Conservation (phyloP, 108 stramenopile genomes). For the Cyclotella kingstonii region DNA sequence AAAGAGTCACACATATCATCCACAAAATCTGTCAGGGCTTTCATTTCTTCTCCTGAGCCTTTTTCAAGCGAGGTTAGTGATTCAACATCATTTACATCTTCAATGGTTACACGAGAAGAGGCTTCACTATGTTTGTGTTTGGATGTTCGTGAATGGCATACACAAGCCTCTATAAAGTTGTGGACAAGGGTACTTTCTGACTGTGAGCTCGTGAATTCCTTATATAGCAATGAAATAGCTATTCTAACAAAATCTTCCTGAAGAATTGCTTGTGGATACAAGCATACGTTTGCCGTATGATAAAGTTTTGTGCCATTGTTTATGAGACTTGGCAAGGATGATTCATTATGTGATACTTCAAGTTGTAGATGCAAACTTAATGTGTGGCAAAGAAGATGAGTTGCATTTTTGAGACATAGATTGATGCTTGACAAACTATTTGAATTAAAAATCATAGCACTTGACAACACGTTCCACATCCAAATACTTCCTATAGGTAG, state of each 20-base stretch:
- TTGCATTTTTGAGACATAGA: slow-evolving; percentile 31
- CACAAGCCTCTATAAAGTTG: slow-evolving; percentile 48
- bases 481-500: slow-evolving; percentile 63
- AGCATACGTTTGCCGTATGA: slow-evolving; percentile 69
- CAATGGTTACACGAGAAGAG: slow-evolving; percentile 10
- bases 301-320: slow-evolving; percentile 72
- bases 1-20: slow-evolving; percentile 69
- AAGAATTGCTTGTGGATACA: slow-evolving; percentile 63
- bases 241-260: slow-evolving; percentile 35
- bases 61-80: slow-evolving; percentile 1
- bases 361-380: slow-evolving; percentile 51
- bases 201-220: slow-evolving; percentile 2
- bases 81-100: not conserved
- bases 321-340: slow-evolving; percentile 20
- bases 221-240: slow-evolving; percentile 11
- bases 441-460: slow-evolving; percentile 12
- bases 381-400: slow-evolving; percentile 42
- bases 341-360: slow-evolving; percentile 34
- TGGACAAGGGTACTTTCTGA: slow-evolving; percentile 8
- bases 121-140: slow-evolving; percentile 1
- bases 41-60: slow-evolving; percentile 44
- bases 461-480: slow-evolving; percentile 72
- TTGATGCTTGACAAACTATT: slow-evolving; percentile 5
- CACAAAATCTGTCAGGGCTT: slow-evolving; percentile 68
- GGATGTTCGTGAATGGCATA: slow-evolving; percentile 43